A percentile compares a stretch with the other conserved stretches of the same genome.
Evolutionary conservation across 305 asterid species (phyloP).

Genomic region (Fraxinus greggii): DNA sequence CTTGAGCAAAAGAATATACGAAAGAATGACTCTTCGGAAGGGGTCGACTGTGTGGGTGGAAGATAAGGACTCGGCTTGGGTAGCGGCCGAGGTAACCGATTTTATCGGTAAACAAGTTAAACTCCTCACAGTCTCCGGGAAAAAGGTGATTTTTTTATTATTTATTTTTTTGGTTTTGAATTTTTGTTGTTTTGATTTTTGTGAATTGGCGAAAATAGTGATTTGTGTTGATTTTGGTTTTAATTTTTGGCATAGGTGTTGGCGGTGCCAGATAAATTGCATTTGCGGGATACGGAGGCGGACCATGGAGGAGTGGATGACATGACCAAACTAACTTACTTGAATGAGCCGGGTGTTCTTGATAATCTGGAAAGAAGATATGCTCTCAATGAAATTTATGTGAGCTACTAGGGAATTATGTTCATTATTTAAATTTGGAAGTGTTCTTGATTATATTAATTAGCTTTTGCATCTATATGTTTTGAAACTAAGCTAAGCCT

Average conservation of each 20-base stretch:
- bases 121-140: slow-evolving; percentile 57
- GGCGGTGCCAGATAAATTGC: slow-evolving; percentile 65
- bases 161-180: not conserved
- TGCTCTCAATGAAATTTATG: slow-evolving; percentile 86
- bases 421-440: not conserved
- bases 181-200: slow-evolving; percentile 9
- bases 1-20: not conserved
- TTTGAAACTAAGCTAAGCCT: not conserved
- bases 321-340: slow-evolving; percentile 87
- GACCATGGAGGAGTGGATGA: slow-evolving; percentile 98
- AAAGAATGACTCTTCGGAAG: slow-evolving; percentile 61
- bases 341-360: slow-evolving; percentile 97
- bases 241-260: slow-evolving; percentile 41
- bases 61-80: slow-evolving; percentile 73
- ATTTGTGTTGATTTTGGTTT: slow-evolving; percentile 2
- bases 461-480: not conserved
- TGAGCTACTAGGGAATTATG: slow-evolving; percentile 35
- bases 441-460: not conserved
- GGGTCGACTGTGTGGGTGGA: slow-evolving; percentile 87
- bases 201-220: not conserved
- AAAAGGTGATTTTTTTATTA: slow-evolving; percentile 57
- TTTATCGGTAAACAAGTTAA: slow-evolving; percentile 70
- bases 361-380: slow-evolving; percentile 90
- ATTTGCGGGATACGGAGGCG: slow-evolving; percentile 72
- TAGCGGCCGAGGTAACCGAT: slow-evolving; percentile 65